Percentiles rank a stretch among this genome's conserved stretches.
These are phyloP conservation scores for Talaromyces nanjingensis DNA, from an alignment of 495 filamentous ascomycete species.

Conservation along the genomic window DNA sequence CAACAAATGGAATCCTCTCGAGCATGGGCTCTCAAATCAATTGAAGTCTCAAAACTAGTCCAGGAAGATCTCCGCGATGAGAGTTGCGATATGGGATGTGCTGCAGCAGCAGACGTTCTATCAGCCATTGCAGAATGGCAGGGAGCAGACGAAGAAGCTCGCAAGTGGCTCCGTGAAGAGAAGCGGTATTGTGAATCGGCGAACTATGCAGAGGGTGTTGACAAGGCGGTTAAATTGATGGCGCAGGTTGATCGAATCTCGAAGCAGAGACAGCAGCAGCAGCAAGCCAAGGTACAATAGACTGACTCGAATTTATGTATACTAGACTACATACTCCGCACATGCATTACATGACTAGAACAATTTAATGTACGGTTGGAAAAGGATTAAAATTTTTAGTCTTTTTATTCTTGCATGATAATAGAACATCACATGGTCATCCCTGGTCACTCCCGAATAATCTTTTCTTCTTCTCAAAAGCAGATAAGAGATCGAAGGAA, in stretches of 20 bases:
- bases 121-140: conserved; percentile 72
- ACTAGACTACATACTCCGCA: not conserved
- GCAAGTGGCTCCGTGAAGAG: conserved; percentile 42
- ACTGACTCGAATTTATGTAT: not conserved
- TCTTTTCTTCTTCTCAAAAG: not conserved
- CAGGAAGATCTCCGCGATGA: conserved; percentile 54
- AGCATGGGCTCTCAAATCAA: conserved; percentile 70
- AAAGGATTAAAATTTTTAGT: conserved; percentile 2
- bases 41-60: conserved; percentile 51
- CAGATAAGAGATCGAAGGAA: not conserved
- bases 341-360: not conserved
- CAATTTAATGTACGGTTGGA: not conserved
- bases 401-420: conserved; percentile 7
- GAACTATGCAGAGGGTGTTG: conserved; percentile 56
- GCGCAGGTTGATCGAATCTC: not conserved
- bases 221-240: conserved; percentile 39
- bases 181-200: conserved; percentile 52
- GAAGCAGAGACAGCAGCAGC: not conserved
- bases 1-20: conserved; percentile 45
- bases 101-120: conserved; percentile 76
- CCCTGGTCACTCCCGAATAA: not conserved
- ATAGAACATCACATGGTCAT: conserved; percentile 5
- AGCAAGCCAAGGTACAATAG: not conserved
- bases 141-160: conserved; percentile 58
- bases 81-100: conserved; percentile 83